Conservation (phyloP, 2,329 filamentous ascomycete genomes). For the Colletotrichum theobromicola region DNA sequence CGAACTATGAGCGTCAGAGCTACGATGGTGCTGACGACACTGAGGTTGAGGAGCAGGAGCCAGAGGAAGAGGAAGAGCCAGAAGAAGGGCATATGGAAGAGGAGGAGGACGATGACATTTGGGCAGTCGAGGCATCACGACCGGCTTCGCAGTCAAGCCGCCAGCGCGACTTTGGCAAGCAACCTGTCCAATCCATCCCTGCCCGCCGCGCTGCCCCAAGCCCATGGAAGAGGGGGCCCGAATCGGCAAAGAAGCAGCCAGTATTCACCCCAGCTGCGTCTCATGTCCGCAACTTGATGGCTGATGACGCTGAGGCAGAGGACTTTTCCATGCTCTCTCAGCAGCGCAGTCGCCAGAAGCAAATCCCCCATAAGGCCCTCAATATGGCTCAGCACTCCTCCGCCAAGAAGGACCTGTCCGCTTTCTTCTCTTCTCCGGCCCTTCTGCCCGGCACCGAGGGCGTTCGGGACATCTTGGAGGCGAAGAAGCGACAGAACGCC, state of each 20-base stretch:
- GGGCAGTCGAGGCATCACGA: slow-evolving; percentile 62
- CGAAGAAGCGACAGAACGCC: slow-evolving; percentile 10
- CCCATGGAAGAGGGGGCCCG: slow-evolving; percentile 40
- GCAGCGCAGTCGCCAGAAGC: slow-evolving; percentile 18
- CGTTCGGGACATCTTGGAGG: slow-evolving; percentile 5
- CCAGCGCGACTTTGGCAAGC: slow-evolving; percentile 35
- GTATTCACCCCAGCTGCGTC: slow-evolving; percentile 5
- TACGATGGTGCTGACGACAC: slow-evolving; percentile 5
- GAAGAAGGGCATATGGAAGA: slow-evolving; percentile 33
- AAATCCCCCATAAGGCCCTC: slow-evolving; percentile 3
- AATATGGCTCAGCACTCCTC: background rate
- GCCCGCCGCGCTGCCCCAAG: slow-evolving; percentile 34
- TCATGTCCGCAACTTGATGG: background rate
- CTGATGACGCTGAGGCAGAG: slow-evolving; percentile 31
- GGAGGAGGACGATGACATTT: slow-evolving; percentile 54
- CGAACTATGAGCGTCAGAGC: background rate
- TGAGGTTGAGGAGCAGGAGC: slow-evolving; percentile 6
- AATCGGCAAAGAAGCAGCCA: slow-evolving; percentile 26
- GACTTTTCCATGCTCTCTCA: slow-evolving; percentile 52
- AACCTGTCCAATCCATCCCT: slow-evolving; percentile 19
- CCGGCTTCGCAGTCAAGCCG: slow-evolving; percentile 24
- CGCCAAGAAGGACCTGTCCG: slow-evolving; percentile 45
- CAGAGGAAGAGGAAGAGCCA: slow-evolving; percentile 12
- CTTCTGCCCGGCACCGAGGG: slow-evolving; percentile 35
- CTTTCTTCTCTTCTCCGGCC: slow-evolving; percentile 64